Percentiles rank a stretch among this genome's conserved stretches.
phyloP scores from a whole-genome alignment of 176 grass and related monocot genomes.

The Oryza brachyantha region DNA sequence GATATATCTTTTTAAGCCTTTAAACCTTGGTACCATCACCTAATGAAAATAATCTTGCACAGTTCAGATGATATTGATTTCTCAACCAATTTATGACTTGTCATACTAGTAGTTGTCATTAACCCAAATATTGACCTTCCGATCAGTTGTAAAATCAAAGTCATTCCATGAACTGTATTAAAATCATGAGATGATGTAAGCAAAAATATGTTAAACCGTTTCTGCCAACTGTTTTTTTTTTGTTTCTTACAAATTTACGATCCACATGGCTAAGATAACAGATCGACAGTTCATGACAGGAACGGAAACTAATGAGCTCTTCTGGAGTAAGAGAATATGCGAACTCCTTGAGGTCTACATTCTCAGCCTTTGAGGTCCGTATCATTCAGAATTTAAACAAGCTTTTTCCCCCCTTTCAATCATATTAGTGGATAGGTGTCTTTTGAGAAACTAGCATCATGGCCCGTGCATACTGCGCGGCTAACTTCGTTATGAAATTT shows the following conservation, averaged over 20 bases:
- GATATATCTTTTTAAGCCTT: neutral
- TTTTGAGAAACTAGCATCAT: neutral
- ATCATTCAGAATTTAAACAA: neutral
- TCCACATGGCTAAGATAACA: slow-evolving; percentile 15
- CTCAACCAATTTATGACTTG: slow-evolving; percentile 30
- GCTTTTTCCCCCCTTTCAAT: neutral
- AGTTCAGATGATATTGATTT: slow-evolving; percentile 10
- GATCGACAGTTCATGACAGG: slow-evolving; percentile 35
- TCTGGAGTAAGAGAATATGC: slow-evolving; percentile 59
- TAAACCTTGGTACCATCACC: neutral
- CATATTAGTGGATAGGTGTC: neutral
- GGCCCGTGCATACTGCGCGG: too few species aligned
- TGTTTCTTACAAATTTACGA: neutral
- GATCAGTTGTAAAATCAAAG: neutral
- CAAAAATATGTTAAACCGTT: neutral
- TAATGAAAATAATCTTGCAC: neutral
- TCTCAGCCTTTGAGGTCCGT: slow-evolving; percentile 79
- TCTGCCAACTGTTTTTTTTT: neutral
- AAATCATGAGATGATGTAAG: neutral
- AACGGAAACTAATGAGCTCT: slow-evolving; percentile 60
- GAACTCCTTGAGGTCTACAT: slow-evolving; percentile 77
- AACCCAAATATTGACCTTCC: neutral
- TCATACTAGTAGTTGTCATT: slow-evolving; percentile 7
- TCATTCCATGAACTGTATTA: neutral
- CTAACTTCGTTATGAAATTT: too few species aligned